phyloP scores from a whole-genome alignment of 164 flowering plant genomes.

The Euptelea pleiosperma region DNA sequence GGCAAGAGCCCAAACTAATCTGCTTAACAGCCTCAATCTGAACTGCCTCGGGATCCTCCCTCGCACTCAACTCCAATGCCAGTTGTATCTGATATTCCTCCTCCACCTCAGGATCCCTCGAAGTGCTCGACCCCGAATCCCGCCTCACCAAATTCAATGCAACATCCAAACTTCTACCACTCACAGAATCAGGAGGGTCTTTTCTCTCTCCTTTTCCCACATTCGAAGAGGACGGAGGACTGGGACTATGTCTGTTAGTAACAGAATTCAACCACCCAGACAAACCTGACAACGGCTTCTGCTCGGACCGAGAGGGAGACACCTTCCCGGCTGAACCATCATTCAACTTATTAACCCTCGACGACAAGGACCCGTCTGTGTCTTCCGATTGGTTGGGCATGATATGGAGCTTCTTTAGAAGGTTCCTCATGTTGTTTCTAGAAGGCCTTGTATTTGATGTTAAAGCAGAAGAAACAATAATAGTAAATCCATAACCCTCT shows the following conservation, averaged over 20 bases:
- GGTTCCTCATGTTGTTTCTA: constrained; percentile 56
- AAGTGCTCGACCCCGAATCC: constrained; percentile 51
- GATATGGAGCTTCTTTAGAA: constrained; percentile 84
- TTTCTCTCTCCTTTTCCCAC: constrained; percentile 31
- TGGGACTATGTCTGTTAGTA: constrained; percentile 46
- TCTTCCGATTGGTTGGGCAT: constrained; percentile 62
- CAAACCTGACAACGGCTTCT: constrained; percentile 57
- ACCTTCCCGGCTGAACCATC: constrained; percentile 38
- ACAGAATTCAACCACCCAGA: constrained; percentile 81
- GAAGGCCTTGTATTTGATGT: constrained; percentile 21
- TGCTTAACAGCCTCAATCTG: constrained; percentile 98
- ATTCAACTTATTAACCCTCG: constrained; percentile 36
- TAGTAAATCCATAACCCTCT: constrained; percentile 36
- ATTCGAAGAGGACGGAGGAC: constrained; percentile 61
- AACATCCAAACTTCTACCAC: constrained; percentile 37
- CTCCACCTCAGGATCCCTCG: constrained; percentile 74
- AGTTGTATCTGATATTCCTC: constrained; percentile 95
- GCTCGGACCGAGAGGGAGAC: constrained; percentile 39
- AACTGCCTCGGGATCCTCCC: constrained; percentile 93
- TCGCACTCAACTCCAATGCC: constrained; percentile 93
- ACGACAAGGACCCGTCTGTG: constrained; percentile 49
- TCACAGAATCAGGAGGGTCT: constrained; percentile 44
- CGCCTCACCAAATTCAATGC: constrained; percentile 39
- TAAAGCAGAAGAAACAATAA: constrained; percentile 27
- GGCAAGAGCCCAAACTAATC: constrained; percentile 83